Evolutionary conservation across 2,329 filamentous ascomycete genomes (phyloP).

Genomic region (Fusarium siculi): DNA sequence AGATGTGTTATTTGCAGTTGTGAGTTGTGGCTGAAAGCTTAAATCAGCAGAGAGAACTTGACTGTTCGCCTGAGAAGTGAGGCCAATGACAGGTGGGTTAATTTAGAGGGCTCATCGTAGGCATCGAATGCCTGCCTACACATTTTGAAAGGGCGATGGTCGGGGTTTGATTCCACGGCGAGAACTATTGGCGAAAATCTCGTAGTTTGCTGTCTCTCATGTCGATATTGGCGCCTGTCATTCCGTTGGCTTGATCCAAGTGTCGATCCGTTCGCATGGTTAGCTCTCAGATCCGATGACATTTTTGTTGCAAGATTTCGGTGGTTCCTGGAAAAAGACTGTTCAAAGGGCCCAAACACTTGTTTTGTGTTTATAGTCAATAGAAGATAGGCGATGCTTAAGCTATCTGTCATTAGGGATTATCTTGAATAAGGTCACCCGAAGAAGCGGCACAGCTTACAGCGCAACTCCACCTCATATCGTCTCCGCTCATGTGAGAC

Average conservation of each 20-base stretch:
- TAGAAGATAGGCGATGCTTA: neutral
- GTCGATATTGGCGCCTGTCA: conserved; percentile 33
- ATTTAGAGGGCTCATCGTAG: too few species aligned
- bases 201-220: neutral
- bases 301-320: conserved; percentile 10
- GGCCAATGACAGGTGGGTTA: too few species aligned
- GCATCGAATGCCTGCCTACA: too few species aligned
- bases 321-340: neutral
- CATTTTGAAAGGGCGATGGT: conserved; percentile 34
- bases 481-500: conserved; percentile 27
- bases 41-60: too few species aligned
- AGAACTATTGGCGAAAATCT: conserved; percentile 19
- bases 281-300: conserved; percentile 19
- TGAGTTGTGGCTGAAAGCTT: too few species aligned
- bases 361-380: neutral
- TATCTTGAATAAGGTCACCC: neutral
- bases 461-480: neutral
- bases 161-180: conserved; percentile 13
- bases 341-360: neutral
- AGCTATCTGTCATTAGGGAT: neutral
- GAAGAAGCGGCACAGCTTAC: neutral
- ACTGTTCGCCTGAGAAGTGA: too few species aligned
- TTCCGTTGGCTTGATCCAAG: conserved; percentile 22
- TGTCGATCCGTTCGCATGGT: conserved; percentile 11
- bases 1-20: too few species aligned